Base-by-base conservation (phyloP, 2,329 filamentous ascomycete genomes). In the Pseudogymnoascus sp. region DNA sequence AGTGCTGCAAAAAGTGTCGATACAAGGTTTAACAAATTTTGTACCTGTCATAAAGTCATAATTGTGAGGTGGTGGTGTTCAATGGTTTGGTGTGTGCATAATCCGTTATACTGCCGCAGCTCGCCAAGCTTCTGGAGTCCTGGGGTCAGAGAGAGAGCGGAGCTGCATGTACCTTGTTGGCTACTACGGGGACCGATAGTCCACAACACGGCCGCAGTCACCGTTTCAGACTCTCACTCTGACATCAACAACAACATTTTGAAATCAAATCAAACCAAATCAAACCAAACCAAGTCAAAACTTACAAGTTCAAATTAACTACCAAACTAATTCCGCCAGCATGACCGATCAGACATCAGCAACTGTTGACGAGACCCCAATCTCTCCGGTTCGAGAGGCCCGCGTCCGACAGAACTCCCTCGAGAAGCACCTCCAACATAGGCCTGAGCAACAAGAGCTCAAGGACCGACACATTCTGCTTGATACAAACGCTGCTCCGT, bases 381-480 rank as follows among this genome's bases (percentile, higher is more conserved):
- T 88, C 74, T 81, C 79, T 41, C 82, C 81, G 63, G 77, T 78
- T 65, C 78, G 79, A 43, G 76, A 80, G 59, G 67, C 72, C 59
- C 70, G 75, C 22, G 76, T 72, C 41, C 81, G 84, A 68, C 84
- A 82, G 72, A 86, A 90, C 77, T 90, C 87, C 3, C 80, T 92
- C 11, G 87, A 90, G 74, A 85, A 86, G 68, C 85, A 89, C 70
- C 79, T 91, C 60, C 82, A 86, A 72, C 84, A 86, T 68, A 88
- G 90, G 39, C 88, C 88, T 22, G 84, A 81, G 57, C 70, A 74
- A 12, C 78, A 87, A 70, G 86, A 89, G 64, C 76, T 89, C 63
- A 88, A 87, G 75, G 82, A 87, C 66, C 76, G 84, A 64, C 83
- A 89, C 70, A 89, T 89, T 65, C 73, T 89, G 59, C 78, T 88